Base-by-base conservation (phyloP, 176 grass and related monocot species). In the Aegilops sharonensis region DNA sequence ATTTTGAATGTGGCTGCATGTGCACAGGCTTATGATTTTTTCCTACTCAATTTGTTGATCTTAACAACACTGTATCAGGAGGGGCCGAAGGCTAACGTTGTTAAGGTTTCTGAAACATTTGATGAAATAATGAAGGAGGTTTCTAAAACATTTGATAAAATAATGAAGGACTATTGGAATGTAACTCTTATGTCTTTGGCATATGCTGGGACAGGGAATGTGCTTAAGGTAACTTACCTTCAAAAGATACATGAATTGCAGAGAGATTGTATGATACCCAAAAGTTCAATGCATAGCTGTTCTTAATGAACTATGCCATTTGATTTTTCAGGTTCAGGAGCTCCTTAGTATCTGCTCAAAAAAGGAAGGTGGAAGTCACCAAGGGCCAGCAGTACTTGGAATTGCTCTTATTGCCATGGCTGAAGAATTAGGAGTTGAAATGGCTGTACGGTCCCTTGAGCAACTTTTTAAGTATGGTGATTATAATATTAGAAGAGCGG, bases 181-280 rank as follows among this genome's bases (percentile, higher is more conserved):
- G 92, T 96, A 47, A 99, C 94, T 32, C 90, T 99, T 69, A 91
- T 94, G 92, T 96, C 97, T 25, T 75, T 99, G 81, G 97, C 94
- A 72, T 96, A 99, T 92, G 97, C 97, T 40, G 97, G 97, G 87
- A 99, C 97, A 67, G 94, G 97, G 68, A 99, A 96, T 89, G 97
- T 99, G 78, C 97, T 99, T 20, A 96, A 96, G 97, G 97, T 99
- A 80, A 64, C 82, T 43, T 15, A 59, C 5, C 10, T 83, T 81
- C 25, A 64, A n/a, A 72, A 72, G 21, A 72, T 72, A 23, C 43
- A 65, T 50, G 31, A 47, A 32, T 63, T 76, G 61, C 47, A 62
- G 43, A 50, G 30, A 65, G 83, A 24, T 24, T 48, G 42, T 39
- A 54, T 60, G 43, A 21, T 42, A 72, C 67, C 40, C 8, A 27